phyloP scores from a whole-genome alignment of 768 basidiomycete genomes.

The Macrolepiota dolichaula region DNA sequence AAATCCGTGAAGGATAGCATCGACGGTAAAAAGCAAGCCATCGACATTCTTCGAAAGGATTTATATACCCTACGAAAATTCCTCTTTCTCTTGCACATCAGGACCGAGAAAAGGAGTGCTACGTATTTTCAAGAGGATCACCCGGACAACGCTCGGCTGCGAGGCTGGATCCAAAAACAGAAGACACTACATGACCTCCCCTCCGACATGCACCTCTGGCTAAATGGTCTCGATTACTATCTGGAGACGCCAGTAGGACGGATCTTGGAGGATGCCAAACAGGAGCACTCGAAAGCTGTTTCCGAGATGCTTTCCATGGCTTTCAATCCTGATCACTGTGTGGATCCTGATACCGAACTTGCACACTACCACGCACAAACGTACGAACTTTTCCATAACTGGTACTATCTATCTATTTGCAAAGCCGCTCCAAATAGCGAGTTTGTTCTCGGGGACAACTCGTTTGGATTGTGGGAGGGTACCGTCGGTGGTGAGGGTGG shows the following conservation, averaged over 20 bases:
- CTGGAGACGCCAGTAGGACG: conserved; percentile 24
- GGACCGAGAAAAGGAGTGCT: conserved; percentile 17
- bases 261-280: conserved; percentile 20
- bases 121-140: conserved; percentile 26
- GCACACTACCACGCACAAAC: conserved; percentile 22
- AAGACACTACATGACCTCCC: conserved; percentile 18
- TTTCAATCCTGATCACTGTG: conserved; percentile 19
- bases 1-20: conserved; percentile 14
- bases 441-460: conserved; percentile 29
- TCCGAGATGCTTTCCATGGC: neutral
- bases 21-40: neutral
- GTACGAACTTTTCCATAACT: conserved; percentile 25
- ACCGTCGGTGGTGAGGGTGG: conserved; percentile 13
- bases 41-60: conserved; percentile 23
- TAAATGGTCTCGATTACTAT: conserved; percentile 26
- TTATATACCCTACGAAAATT: conserved; percentile 31
- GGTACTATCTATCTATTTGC: conserved; percentile 31
- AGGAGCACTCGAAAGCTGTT: conserved; percentile 14
- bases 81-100: conserved; percentile 32
- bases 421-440: conserved; percentile 28
- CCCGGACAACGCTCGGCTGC: conserved; percentile 17
- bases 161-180: conserved; percentile 21
- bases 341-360: conserved; percentile 19
- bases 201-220: conserved; percentile 25
- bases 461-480: conserved; percentile 33